These are phyloP conservation scores for Verticillium longisporum DNA, from an alignment of 2,329 filamentous ascomycete genomes.

Conservation along the genomic window DNA sequence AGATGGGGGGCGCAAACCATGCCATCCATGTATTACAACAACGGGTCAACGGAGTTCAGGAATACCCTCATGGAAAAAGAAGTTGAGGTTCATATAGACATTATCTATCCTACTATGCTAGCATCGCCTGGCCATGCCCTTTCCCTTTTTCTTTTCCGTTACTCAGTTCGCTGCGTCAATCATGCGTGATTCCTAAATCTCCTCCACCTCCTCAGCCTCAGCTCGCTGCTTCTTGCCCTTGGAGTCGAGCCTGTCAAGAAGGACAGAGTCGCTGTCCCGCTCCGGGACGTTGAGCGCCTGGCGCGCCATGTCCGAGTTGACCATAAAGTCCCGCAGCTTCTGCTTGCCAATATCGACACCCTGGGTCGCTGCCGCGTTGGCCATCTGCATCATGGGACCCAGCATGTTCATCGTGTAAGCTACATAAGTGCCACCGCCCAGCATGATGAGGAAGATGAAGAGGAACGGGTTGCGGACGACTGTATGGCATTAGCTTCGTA, in stretches of 20 bases:
- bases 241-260: slow-evolving; percentile 54
- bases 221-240: slow-evolving; percentile 44
- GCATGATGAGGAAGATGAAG: slow-evolving; percentile 79
- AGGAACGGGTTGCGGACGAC: slow-evolving; percentile 91
- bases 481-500: slow-evolving; percentile 27
- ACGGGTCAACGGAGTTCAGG: not conserved
- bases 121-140: not conserved
- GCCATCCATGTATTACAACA: not conserved
- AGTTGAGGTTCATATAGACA: slow-evolving; percentile 1
- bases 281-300: slow-evolving; percentile 74
- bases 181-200: slow-evolving; percentile 33
- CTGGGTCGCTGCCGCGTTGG: slow-evolving; percentile 79
- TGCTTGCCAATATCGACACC: slow-evolving; percentile 89
- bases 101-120: slow-evolving; percentile 5
- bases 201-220: slow-evolving; percentile 51
- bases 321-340: slow-evolving; percentile 81
- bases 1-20: too few relatives aligned
- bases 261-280: slow-evolving; percentile 40
- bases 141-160: not conserved
- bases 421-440: slow-evolving; percentile 72
- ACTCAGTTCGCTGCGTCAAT: not conserved
- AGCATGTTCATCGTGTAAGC: slow-evolving; percentile 93
- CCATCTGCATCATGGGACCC: slow-evolving; percentile 93
- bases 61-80: not conserved
- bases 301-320: slow-evolving; percentile 76